Evolutionary conservation across 805 yeast species (phyloP), one percentile per base, ranked within the genome.

Genomic region (Teunomyces atbi): DNA sequence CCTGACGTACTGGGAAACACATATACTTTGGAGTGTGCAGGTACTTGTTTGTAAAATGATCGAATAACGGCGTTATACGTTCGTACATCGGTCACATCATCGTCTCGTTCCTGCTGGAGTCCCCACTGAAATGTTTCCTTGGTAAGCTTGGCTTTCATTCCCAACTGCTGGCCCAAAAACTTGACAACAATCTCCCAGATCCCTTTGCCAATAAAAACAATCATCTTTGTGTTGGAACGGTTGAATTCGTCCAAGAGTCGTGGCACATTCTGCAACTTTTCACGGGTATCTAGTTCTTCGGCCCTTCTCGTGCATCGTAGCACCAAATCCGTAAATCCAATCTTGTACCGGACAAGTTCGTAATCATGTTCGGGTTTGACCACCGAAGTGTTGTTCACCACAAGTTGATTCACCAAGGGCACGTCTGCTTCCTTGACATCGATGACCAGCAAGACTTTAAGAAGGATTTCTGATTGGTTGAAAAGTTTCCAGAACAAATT

Each of bases 1-100:
- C 92, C 92, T 4, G 89, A 83, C 0, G 91, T 84, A 38, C 82
- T 82, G 2, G 91, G 90, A 21, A 84, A 74, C 5, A 86, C 89
- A 60, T 73, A 82, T 0, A 80, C 59, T 4, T 57, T 47, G n/a
- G 57, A 48, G 10, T 47, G 62, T 52, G 21, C 47, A 20, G 38
- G 52, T 42, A 59, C 49, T 13, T 46, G 47, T 2, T 45, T 19
- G 23, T 51, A 35, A 20, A 67, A 47, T 20, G 35, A 35, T 13
- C 45, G 52, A 59, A 67, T 48, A 30, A 53, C 45, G 20, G n/a
- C 8, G n/a, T 33, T 52, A 35, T 45, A 53, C 5, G 13, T 41
- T 12, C 41, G 13, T 6, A 26, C 29, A 3, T 38, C 41, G n/a
- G 13, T 8, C 3, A 15, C 6, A 10, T 27, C 16, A 5, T 42